phyloP scores from a whole-genome alignment of 179 eudicot genomes.

The Carnegiea gigantea region DNA sequence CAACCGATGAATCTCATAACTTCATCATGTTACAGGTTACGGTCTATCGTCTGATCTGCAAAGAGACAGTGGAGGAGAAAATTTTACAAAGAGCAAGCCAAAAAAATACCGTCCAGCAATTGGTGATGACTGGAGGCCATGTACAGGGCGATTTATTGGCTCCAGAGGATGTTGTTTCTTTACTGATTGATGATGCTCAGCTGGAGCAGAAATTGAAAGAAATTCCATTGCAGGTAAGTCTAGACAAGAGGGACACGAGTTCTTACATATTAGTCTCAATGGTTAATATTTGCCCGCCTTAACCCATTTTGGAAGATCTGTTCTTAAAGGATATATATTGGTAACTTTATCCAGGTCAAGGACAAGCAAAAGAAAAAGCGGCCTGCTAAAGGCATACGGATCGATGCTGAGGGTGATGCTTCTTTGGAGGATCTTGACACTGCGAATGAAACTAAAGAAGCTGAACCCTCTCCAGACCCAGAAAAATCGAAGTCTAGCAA shows the following conservation, averaged over 20 bases:
- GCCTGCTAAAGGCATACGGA: constrained; percentile 69
- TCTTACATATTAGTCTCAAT: not conserved
- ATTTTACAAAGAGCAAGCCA: constrained; percentile 96
- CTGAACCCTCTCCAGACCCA: constrained; percentile 50
- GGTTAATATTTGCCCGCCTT: not conserved
- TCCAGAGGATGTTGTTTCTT: constrained; percentile 94
- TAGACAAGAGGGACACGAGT: not conserved
- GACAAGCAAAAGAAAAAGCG: constrained; percentile 84
- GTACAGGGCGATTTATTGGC: constrained; percentile 97
- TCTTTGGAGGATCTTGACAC: constrained; percentile 81
- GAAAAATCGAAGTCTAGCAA: constrained; percentile 55
- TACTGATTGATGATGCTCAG: constrained; percentile 90
- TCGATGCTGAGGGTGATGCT: constrained; percentile 94
- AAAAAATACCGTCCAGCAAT: constrained; percentile 95
- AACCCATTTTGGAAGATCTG: not conserved
- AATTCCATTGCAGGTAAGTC: constrained; percentile 72
- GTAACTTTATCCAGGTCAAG: constrained; percentile 47
- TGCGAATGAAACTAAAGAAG: constrained; percentile 45
- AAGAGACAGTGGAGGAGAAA: constrained; percentile 98
- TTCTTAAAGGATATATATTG: constrained; percentile 5
- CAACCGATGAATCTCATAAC: constrained; percentile 3
- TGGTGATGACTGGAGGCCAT: constrained; percentile 99
- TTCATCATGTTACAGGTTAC: constrained; percentile 59
- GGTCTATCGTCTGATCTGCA: constrained; percentile 90
- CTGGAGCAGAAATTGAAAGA: constrained; percentile 91